Evolutionary conservation across 192 early-diverging fungal genomes (phyloP).

Genomic region (Umbelopsis sp.): DNA sequence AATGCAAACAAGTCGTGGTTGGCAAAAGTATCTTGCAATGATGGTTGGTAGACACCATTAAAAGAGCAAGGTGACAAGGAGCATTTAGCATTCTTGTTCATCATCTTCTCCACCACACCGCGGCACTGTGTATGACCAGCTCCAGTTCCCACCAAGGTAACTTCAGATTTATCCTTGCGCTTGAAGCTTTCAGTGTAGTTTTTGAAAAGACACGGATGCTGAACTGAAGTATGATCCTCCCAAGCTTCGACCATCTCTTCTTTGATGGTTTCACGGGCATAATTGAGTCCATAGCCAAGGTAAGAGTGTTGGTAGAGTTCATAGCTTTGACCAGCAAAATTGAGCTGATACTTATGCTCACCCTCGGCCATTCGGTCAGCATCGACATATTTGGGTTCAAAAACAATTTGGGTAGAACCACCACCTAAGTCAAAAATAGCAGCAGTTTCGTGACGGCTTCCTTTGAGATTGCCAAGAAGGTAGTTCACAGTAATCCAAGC

Average conservation of each 20-base stretch:
- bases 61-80: slow-evolving; percentile 77
- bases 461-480: slow-evolving; percentile 64
- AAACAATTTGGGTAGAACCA: slow-evolving; percentile 89
- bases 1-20: slow-evolving; percentile 88
- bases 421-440: slow-evolving; percentile 92
- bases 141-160: slow-evolving; percentile 56
- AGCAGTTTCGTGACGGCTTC: slow-evolving; percentile 50
- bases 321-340: slow-evolving; percentile 66
- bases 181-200: slow-evolving; percentile 58
- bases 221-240: slow-evolving; percentile 33
- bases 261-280: slow-evolving; percentile 58
- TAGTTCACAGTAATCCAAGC: slow-evolving; percentile 93
- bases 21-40: slow-evolving; percentile 65
- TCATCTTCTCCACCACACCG: slow-evolving; percentile 60
- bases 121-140: slow-evolving; percentile 57
- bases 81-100: slow-evolving; percentile 75
- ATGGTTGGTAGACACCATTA: slow-evolving; percentile 90
- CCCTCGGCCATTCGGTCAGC: slow-evolving; percentile 47
- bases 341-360: slow-evolving; percentile 66
- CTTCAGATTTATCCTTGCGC: slow-evolving; percentile 9
- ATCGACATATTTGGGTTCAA: slow-evolving; percentile 62
- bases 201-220: slow-evolving; percentile 59
- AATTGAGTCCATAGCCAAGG: slow-evolving; percentile 84
- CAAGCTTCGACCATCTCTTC: slow-evolving; percentile 14
- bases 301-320: slow-evolving; percentile 88